These are phyloP conservation scores for Corynespora cassiicola DNA, from an alignment of 2,329 filamentous ascomycete genomes.

Conservation along the genomic window DNA sequence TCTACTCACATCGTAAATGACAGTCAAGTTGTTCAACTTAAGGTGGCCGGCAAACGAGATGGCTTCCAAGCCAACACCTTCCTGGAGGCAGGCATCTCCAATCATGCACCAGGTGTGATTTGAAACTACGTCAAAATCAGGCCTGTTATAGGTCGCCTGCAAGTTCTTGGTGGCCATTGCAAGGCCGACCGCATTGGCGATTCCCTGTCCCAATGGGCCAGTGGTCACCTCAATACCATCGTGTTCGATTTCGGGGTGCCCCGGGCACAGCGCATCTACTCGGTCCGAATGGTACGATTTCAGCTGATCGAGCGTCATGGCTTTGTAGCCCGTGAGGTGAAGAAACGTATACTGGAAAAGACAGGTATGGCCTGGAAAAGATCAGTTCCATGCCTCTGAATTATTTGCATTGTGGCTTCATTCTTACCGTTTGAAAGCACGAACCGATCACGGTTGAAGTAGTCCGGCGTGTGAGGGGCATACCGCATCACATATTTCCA, in stretches of 20 bases:
- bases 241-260: conserved; percentile 65
- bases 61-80: conserved; percentile 63
- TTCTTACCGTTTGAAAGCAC: conserved; percentile 64
- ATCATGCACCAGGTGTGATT: conserved; percentile 65
- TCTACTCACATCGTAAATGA: conserved; percentile 37
- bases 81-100: conserved; percentile 65
- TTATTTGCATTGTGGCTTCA: too few relatives aligned
- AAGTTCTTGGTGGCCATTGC: conserved; percentile 64
- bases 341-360: conserved; percentile 62
- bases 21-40: conserved; percentile 57
- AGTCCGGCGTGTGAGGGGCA: conserved; percentile 58
- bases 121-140: conserved; percentile 55
- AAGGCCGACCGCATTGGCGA: conserved; percentile 61
- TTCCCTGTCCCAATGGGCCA: conserved; percentile 64
- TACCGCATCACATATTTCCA: conserved; percentile 68
- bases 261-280: conserved; percentile 58
- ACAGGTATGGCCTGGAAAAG: conserved; percentile 57
- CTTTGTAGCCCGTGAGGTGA: conserved; percentile 60
- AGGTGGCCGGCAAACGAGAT: conserved; percentile 62
- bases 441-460: conserved; percentile 66
- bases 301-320: conserved; percentile 64
- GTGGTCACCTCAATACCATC: conserved; percentile 66
- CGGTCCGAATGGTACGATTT: conserved; percentile 60
- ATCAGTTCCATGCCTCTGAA: too few relatives aligned
- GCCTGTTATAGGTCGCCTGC: conserved; percentile 60